Conservation (phyloP, 352 stramenopile genomes). For the Phytopythium oedochilum region DNA sequence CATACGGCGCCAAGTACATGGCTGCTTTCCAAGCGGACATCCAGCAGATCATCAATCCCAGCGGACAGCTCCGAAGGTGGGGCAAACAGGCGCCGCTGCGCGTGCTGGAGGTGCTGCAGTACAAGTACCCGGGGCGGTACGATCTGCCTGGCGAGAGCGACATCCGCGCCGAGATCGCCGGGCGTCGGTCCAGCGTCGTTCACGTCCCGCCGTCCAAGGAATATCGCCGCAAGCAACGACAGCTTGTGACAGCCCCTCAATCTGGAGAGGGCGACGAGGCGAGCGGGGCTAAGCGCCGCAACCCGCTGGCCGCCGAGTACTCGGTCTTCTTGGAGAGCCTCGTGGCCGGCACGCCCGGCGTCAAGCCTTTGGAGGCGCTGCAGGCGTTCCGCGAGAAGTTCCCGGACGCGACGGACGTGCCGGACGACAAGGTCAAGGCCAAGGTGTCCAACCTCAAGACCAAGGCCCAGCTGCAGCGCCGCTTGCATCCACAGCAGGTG, state of each 20-base stretch:
- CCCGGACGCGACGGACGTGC: not conserved
- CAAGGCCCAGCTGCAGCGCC: not conserved
- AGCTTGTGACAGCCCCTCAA: not conserved
- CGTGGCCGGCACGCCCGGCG: not conserved
- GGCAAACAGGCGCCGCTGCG: not conserved
- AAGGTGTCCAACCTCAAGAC: conserved; percentile 7
- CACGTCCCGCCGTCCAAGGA: not conserved
- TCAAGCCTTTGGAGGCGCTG: conserved; percentile 5
- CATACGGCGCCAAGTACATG: conserved; percentile 2
- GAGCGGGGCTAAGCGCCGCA: not conserved
- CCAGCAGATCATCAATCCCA: not conserved
- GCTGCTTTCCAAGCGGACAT: conserved; percentile 1
- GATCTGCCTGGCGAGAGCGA: conserved; percentile 5
- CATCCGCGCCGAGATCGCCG: not conserved
- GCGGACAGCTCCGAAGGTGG: not conserved
- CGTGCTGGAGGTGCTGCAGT: conserved; percentile 1
- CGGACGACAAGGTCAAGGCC: conserved; percentile 3
- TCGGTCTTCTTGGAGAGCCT: not conserved
- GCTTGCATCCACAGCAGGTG: not conserved
- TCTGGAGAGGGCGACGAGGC: not conserved
- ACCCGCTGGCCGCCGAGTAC: not conserved
- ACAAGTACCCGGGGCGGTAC: conserved; percentile 2
- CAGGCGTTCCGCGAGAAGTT: conserved; percentile 1
- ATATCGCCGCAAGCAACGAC: not conserved
- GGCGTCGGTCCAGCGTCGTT: not conserved